Conservation (phyloP, 768 basidiomycete genomes). For the Crucibulum laeve region DNA sequence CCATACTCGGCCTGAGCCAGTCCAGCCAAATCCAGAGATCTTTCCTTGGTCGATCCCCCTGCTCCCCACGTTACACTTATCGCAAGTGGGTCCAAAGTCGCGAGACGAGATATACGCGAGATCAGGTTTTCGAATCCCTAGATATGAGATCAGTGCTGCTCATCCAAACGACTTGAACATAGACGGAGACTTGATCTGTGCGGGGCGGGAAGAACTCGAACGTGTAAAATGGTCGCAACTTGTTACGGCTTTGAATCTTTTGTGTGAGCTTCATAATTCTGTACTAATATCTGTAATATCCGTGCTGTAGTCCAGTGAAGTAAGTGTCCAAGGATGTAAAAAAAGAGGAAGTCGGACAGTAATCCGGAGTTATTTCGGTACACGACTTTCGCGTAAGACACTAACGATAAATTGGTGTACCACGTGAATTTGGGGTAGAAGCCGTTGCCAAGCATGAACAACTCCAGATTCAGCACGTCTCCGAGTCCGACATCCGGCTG, state of each 20-base stretch:
- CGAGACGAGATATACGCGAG: slow-evolving; percentile 79
- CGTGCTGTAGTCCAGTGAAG: no score
- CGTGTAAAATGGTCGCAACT: slow-evolving; percentile 72
- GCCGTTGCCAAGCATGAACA: not conserved
- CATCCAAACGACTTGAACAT: not conserved
- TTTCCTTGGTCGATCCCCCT: slow-evolving; percentile 86
- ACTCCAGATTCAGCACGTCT: not conserved
- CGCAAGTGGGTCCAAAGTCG: slow-evolving; percentile 73
- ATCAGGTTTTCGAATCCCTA: slow-evolving; percentile 91
- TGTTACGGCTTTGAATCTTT: slow-evolving; percentile 47
- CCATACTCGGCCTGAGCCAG: slow-evolving; percentile 69
- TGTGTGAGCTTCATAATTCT: slow-evolving; percentile 68
- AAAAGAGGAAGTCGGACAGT: no score
- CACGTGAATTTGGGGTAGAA: not conserved
- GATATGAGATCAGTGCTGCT: slow-evolving; percentile 4
- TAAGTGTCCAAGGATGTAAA: no score
- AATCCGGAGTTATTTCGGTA: no score
- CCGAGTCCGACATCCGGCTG: not conserved
- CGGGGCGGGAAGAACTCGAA: slow-evolving; percentile 98
- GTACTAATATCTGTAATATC: not conserved
- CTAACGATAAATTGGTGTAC: no score
- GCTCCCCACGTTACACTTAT: slow-evolving; percentile 98
- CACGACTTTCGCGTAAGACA: no score
- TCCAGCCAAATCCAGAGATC: slow-evolving; percentile 82
- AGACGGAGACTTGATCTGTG: slow-evolving; percentile 68